These are phyloP conservation scores for Vigna angularis DNA, from an alignment of 306 rosid species.

Conservation along the genomic window DNA sequence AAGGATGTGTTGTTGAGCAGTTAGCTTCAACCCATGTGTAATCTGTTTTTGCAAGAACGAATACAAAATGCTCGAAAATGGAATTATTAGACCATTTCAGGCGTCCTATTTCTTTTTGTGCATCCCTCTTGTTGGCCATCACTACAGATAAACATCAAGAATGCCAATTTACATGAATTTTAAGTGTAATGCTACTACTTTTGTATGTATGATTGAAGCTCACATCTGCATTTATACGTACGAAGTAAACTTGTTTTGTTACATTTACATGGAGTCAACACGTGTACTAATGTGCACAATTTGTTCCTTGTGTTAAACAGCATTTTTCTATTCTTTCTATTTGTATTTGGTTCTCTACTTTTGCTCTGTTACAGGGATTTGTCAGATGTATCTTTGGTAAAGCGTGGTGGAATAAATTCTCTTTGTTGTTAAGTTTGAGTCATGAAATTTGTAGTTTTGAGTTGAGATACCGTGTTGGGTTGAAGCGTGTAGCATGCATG, in stretches of 20 bases:
- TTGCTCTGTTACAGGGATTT: neutral
- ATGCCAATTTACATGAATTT: neutral
- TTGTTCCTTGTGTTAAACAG: neutral
- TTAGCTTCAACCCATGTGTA: constrained; percentile 52
- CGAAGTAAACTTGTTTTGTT: neutral
- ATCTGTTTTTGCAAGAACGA: constrained; percentile 40
- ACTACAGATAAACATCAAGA: constrained; percentile 26
- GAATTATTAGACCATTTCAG: constrained; percentile 43
- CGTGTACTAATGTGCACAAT: neutral
- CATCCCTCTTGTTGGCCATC: neutral
- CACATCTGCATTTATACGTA: neutral
- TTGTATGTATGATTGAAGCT: neutral
- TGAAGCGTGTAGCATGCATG: constrained; percentile 19
- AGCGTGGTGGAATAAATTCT: neutral
- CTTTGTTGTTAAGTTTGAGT: neutral
- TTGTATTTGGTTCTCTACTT: neutral
- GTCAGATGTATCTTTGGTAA: neutral
- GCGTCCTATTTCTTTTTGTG: neutral
- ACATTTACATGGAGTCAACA: neutral
- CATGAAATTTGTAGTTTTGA: constrained; percentile 18
- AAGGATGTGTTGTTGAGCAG: constrained; percentile 39
- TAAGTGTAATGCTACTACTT: neutral
- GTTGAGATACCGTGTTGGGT: constrained; percentile 12
- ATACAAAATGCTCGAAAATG: constrained; percentile 22
- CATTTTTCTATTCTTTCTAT: neutral